phyloP scores from a whole-genome alignment of 345 rosid species.

The Lepidium africanum region DNA sequence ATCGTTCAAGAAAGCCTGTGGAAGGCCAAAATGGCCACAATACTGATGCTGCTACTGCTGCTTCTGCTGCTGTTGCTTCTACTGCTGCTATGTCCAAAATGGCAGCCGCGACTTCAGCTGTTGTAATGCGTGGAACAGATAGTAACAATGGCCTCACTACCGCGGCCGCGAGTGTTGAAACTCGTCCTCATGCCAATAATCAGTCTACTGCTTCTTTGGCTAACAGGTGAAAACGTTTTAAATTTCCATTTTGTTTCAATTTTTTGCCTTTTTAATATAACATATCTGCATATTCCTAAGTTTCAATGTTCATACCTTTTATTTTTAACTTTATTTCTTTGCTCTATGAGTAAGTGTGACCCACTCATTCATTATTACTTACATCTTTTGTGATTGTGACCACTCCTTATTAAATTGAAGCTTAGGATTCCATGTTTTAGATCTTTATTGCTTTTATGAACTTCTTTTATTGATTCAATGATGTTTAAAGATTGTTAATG shows the following conservation, averaged over 20 bases:
- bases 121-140: slow-evolving; percentile 28
- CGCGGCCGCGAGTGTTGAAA: slow-evolving; percentile 14
- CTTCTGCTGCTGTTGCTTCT: slow-evolving; percentile 12
- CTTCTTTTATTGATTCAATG: slow-evolving; percentile 5
- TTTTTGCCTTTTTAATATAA: neutral
- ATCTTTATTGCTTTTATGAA: neutral
- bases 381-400: slow-evolving; percentile 8
- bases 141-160: slow-evolving; percentile 23
- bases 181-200: slow-evolving; percentile 29
- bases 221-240: slow-evolving; percentile 30
- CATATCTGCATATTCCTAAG: slow-evolving; percentile 31
- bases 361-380: slow-evolving; percentile 33
- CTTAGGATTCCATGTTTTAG: slow-evolving; percentile 21
- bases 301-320: slow-evolving; percentile 33
- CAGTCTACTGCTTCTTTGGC: slow-evolving; percentile 27
- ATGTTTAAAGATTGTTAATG: neutral
- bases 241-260: neutral
- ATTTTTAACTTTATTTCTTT: slow-evolving; percentile 14
- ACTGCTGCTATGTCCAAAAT: slow-evolving; percentile 29
- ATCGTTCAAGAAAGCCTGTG: slow-evolving; percentile 99
- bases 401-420: neutral
- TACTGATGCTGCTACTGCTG: slow-evolving; percentile 35
- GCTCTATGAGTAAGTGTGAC: slow-evolving; percentile 35
- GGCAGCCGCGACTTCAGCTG: slow-evolving; percentile 30
- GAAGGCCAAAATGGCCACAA: slow-evolving; percentile 85